phyloP scores from a whole-genome alignment of 192 early-diverging fungal species.

The Coemansia sp. region DNA sequence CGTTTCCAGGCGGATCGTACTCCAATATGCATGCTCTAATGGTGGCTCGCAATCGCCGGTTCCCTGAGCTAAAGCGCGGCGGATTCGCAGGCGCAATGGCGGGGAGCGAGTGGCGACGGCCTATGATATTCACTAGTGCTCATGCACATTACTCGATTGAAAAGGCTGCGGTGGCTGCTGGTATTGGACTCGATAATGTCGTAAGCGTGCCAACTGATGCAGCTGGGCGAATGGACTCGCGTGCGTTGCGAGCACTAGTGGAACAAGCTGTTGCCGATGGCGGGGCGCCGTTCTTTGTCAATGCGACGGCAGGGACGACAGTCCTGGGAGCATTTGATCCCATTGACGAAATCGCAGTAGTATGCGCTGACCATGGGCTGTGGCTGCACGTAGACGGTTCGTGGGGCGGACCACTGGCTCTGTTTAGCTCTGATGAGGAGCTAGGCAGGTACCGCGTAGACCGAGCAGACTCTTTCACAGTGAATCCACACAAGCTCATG shows the following conservation, averaged over 20 bases:
- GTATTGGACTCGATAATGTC: conserved; percentile 70
- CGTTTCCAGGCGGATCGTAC: conserved; percentile 75
- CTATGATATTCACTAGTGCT: conserved; percentile 70
- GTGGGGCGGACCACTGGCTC: conserved; percentile 73
- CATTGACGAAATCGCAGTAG: conserved; percentile 58
- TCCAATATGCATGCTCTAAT: conserved; percentile 78
- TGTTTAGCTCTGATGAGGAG: conserved; percentile 58
- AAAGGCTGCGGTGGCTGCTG: conserved; percentile 72
- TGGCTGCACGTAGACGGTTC: conserved; percentile 83
- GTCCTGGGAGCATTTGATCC: conserved; percentile 84
- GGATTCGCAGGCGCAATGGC: conserved; percentile 22
- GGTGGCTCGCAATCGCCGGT: conserved; percentile 69
- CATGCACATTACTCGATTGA: conserved; percentile 78
- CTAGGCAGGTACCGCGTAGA: conserved; percentile 26
- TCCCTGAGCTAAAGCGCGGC: conserved; percentile 65
- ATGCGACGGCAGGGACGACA: conserved; percentile 82
- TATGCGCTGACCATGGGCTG: conserved; percentile 63
- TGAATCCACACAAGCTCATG: conserved; percentile 86
- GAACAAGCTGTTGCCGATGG: conserved; percentile 41
- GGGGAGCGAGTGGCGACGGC: conserved; percentile 21
- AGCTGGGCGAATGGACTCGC: conserved; percentile 63
- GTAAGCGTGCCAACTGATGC: conserved; percentile 67
- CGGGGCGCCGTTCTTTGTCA: conserved; percentile 77
- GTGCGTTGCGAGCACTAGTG: conserved; percentile 59
- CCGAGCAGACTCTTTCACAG: conserved; percentile 63